Evolutionary conservation across 2,329 filamentous ascomycete genomes (phyloP).

Genomic region (Trichoderma gracile): DNA sequence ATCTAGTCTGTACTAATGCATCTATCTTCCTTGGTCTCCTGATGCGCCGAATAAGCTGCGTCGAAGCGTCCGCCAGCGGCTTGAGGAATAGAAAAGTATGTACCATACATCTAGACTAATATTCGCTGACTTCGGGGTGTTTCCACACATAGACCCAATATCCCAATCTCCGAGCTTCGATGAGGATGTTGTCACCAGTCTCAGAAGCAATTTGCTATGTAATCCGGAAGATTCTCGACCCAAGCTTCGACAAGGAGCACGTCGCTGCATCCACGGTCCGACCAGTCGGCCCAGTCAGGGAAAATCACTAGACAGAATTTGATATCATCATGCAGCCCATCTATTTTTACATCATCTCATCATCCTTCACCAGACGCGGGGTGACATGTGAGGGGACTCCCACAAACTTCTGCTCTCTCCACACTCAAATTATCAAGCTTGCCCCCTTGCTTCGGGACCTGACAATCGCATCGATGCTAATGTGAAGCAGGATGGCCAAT

Average conservation of each 20-base stretch:
- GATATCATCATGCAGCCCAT: slow-evolving; percentile 12
- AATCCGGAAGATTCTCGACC: background rate
- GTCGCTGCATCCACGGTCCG: background rate
- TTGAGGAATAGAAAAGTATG: too few species aligned
- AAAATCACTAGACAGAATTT: background rate
- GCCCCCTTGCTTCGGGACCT: background rate
- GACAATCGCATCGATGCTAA: background rate
- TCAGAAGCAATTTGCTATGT: background rate
- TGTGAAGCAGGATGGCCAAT: too few species aligned
- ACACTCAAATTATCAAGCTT: background rate
- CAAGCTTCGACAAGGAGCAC: background rate
- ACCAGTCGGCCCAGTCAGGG: background rate
- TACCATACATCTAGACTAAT: too few species aligned
- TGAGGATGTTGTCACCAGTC: too few species aligned
- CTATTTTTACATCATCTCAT: slow-evolving; percentile 4
- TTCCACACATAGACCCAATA: background rate
- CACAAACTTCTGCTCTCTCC: background rate
- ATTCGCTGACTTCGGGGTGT: background rate
- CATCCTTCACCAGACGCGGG: slow-evolving; percentile 4
- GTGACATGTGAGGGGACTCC: background rate
- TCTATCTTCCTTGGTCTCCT: too few species aligned
- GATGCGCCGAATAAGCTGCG: too few species aligned
- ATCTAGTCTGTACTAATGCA: too few species aligned
- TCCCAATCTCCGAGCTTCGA: background rate
- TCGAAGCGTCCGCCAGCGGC: too few species aligned